Evolutionary conservation across 1,284 basidiomycete genomes (phyloP).

Genomic region (Ganoderma lingzhi): DNA sequence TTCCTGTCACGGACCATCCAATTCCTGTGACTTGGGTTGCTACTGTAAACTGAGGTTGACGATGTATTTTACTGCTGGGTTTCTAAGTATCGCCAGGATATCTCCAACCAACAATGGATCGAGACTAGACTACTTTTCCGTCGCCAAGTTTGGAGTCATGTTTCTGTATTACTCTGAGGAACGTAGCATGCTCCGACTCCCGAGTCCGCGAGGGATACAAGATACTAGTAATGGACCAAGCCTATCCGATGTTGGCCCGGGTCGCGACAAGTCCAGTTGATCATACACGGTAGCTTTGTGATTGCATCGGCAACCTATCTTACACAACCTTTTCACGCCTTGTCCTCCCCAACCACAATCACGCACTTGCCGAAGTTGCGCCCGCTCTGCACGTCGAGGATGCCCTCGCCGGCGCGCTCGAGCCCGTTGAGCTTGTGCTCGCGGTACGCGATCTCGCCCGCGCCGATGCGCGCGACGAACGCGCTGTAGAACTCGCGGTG

Average conservation of each 20-base stretch:
- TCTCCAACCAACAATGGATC: too few relatives aligned
- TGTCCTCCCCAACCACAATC: slow-evolving; percentile 54
- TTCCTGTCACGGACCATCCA: neutral
- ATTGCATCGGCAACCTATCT: neutral
- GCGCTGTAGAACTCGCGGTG: slow-evolving; percentile 56
- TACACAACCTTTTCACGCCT: neutral
- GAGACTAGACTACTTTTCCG: too few relatives aligned
- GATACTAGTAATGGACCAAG: too few relatives aligned
- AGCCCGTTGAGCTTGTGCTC: slow-evolving; percentile 63
- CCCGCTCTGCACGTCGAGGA: slow-evolving; percentile 63
- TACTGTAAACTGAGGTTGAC: neutral
- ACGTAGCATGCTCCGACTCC: too few relatives aligned
- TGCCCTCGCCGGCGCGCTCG: slow-evolving; percentile 57
- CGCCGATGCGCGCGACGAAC: slow-evolving; percentile 58
- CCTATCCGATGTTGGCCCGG: too few relatives aligned
- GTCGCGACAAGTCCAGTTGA: too few relatives aligned
- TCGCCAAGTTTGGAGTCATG: too few relatives aligned
- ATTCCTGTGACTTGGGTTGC: neutral
- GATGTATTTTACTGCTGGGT: neutral
- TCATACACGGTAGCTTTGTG: neutral
- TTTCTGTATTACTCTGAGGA: too few relatives aligned
- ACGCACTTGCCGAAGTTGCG: slow-evolving; percentile 67
- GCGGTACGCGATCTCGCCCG: slow-evolving; percentile 66
- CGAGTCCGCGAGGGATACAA: too few relatives aligned
- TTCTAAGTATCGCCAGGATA: too few relatives aligned